phyloP scores from a whole-genome alignment of 2,329 filamentous ascomycete genomes.

The Beauveria australis region DNA sequence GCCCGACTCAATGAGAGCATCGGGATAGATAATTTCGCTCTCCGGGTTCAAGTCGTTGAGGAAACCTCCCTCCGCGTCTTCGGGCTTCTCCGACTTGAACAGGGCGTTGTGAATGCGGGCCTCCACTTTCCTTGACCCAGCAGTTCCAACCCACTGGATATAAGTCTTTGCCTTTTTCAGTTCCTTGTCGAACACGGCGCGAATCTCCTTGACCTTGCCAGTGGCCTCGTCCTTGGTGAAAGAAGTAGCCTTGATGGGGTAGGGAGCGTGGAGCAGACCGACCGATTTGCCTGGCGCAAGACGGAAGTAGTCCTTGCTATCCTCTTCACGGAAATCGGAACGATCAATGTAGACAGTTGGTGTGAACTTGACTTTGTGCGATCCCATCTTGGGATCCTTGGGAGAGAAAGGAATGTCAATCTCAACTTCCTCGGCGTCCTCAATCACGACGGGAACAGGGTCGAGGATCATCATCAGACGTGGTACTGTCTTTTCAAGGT shows the following conservation, averaged over 20 bases:
- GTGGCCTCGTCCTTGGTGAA: conserved; percentile 55
- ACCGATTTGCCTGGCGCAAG: conserved; percentile 64
- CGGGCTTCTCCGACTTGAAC: conserved; percentile 81
- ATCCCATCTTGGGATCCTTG: conserved; percentile 64
- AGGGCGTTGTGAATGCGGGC: conserved; percentile 73
- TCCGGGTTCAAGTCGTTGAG: conserved; percentile 77
- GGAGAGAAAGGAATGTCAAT: conserved; percentile 73
- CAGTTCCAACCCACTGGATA: conserved; percentile 79
- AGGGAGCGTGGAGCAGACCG: conserved; percentile 59
- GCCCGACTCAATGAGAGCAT: conserved; percentile 75
- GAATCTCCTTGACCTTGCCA: conserved; percentile 54
- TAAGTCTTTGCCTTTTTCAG: conserved; percentile 68
- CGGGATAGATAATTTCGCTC: conserved; percentile 68
- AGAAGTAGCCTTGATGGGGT: conserved; percentile 56
- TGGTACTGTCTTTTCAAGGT: conserved; percentile 81
- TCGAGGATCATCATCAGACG: conserved; percentile 85
- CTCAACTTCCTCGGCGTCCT: conserved; percentile 57
- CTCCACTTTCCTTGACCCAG: conserved; percentile 60
- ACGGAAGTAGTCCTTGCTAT: conserved; percentile 64
- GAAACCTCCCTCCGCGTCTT: conserved; percentile 69
- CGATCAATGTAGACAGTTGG: conserved; percentile 79
- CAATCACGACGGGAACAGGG: conserved; percentile 73
- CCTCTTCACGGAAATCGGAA: conserved; percentile 62
- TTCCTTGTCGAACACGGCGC: conserved; percentile 56
- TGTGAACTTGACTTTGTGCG: conserved; percentile 56